Percentiles rank a stretch among this genome's conserved stretches.
phyloP scores from a whole-genome alignment of 2,329 filamentous ascomycete species.

The Xylariomycetidae sp. region DNA sequence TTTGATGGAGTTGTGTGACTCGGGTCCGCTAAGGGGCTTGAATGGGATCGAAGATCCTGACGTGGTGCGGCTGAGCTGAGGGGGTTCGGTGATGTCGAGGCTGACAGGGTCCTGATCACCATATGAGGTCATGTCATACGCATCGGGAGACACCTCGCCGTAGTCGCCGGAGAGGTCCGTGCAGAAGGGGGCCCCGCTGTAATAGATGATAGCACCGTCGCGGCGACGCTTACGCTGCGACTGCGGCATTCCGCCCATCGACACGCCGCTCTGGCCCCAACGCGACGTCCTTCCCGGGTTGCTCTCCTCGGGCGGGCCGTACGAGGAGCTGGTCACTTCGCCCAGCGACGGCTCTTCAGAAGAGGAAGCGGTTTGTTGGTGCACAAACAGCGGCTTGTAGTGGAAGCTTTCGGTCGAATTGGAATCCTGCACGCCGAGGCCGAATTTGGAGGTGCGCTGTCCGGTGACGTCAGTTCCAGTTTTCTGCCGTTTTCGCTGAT shows the following conservation, averaged over 20 bases:
- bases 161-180: constrained; percentile 70
- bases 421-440: constrained; percentile 27
- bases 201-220: constrained; percentile 77
- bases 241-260: constrained; percentile 35
- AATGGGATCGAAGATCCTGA: constrained; percentile 47
- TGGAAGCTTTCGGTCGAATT: constrained; percentile 47
- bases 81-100: constrained; percentile 20
- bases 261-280: constrained; percentile 35
- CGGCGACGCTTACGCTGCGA: constrained; percentile 47
- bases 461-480: constrained; percentile 31
- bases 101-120: constrained; percentile 24
- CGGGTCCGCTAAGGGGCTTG: constrained; percentile 43
- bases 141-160: constrained; percentile 40
- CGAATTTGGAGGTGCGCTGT: constrained; percentile 35
- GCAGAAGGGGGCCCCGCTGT: constrained; percentile 72
- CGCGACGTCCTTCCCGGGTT: constrained; percentile 39
- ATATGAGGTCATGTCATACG: constrained; percentile 40
- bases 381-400: constrained; percentile 58
- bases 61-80: constrained; percentile 21
- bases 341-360: constrained; percentile 38
- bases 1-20: constrained; percentile 15
- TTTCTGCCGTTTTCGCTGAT: constrained; percentile 41
- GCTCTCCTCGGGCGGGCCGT: constrained; percentile 40
- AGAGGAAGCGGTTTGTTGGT: constrained; percentile 35
- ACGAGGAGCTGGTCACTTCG: constrained; percentile 45